A percentile compares a stretch with the other conserved stretches of the same genome.
phyloP scores from a whole-genome alignment of 164 flowering plant genomes.

The Magnolia kwangsiensis region DNA sequence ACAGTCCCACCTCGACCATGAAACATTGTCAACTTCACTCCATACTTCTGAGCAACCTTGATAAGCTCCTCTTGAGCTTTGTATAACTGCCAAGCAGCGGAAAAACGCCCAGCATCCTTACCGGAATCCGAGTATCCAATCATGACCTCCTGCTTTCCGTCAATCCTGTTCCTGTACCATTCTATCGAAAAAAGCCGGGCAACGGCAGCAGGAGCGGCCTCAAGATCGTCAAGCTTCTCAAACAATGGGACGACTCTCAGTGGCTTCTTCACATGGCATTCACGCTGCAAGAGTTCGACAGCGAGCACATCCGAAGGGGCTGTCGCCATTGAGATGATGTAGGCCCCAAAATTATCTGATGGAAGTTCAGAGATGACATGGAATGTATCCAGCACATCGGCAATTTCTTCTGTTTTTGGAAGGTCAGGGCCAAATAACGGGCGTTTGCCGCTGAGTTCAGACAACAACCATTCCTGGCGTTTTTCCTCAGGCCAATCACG shows the following conservation, averaged over 20 bases:
- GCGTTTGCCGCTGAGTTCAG: slow-evolving; percentile 94
- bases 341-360: slow-evolving; percentile 87
- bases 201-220: slow-evolving; percentile 95
- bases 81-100: slow-evolving; percentile 95
- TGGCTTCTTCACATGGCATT: slow-evolving; percentile 82
- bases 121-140: slow-evolving; percentile 99
- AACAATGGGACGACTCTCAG: slow-evolving; percentile 91
- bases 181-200: slow-evolving; percentile 88
- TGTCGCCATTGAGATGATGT: slow-evolving; percentile 98
- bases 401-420: slow-evolving; percentile 89
- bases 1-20: slow-evolving; percentile 99
- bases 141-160: slow-evolving; percentile 99
- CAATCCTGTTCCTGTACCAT: slow-evolving; percentile 79
- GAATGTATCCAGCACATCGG: slow-evolving; percentile 91
- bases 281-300: slow-evolving; percentile 95
- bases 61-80: slow-evolving; percentile 98
- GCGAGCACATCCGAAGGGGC: slow-evolving; percentile 95
- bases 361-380: slow-evolving; percentile 90
- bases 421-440: slow-evolving; percentile 98
- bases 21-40: slow-evolving; percentile 95
- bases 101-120: slow-evolving; percentile 95
- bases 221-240: slow-evolving; percentile 93
- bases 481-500: slow-evolving; percentile 90
- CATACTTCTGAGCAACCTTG: slow-evolving; percentile 80
- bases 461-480: slow-evolving; percentile 86